Conservation (phyloP, 306 rosid species). For the Dryas drummondii region DNA sequence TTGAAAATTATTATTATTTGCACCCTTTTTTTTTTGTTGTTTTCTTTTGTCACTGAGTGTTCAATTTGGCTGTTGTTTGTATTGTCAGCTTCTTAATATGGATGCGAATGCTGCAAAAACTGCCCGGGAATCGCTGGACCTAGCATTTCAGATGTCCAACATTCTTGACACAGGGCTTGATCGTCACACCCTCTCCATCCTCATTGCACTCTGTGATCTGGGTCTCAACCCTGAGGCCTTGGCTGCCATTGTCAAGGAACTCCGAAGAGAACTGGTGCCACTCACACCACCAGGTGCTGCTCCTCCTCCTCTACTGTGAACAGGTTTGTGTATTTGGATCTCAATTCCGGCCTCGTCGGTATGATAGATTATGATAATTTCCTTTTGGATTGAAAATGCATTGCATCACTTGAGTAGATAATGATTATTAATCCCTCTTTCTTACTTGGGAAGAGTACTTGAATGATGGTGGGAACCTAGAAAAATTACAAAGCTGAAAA, state of each 20-base stretch:
- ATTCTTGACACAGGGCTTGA: constrained; percentile 63
- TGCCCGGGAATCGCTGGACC: constrained; percentile 71
- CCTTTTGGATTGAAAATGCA: background rate
- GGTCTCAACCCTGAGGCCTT: constrained; percentile 78
- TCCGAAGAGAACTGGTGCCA: constrained; percentile 31
- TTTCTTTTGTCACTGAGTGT: background rate
- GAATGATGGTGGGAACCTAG: too few relatives aligned
- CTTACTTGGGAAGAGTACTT: background rate
- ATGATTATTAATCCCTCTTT: background rate
- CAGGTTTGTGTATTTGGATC: background rate
- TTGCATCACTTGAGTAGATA: background rate
- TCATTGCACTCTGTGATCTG: constrained; percentile 76
- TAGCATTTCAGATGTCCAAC: constrained; percentile 74
- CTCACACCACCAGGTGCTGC: constrained; percentile 20
- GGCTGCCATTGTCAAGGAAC: constrained; percentile 73
- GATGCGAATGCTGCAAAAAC: constrained; percentile 63
- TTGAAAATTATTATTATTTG: too few relatives aligned
- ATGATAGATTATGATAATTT: background rate
- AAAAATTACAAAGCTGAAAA: too few relatives aligned
- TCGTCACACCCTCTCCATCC: constrained; percentile 77
- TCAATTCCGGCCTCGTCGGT: background rate
- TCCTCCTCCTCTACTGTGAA: constrained; percentile 7
- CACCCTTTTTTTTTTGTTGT: too few relatives aligned
- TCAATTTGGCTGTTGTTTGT: too few relatives aligned
- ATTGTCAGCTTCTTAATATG: constrained; percentile 32